Conservation (phyloP, 2,329 filamentous ascomycete genomes). For the Talaromyces sp. region DNA sequence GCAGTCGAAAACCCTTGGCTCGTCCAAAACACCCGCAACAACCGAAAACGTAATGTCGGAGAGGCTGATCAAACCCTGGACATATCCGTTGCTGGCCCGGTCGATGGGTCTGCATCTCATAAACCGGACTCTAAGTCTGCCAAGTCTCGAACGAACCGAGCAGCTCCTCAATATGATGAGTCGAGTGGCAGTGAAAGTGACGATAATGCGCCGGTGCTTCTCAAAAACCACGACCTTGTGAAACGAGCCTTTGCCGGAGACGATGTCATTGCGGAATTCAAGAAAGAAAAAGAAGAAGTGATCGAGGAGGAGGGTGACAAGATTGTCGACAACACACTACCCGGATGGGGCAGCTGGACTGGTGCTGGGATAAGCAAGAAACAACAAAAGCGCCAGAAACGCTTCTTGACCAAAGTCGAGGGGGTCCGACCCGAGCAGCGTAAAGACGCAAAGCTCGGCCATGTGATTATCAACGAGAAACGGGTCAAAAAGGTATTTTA, state of each 20-base stretch:
- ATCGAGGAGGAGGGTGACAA: conserved; percentile 77
- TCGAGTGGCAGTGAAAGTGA: conserved; percentile 27
- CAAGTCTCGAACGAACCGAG: not conserved
- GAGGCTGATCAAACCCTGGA: conserved; percentile 18
- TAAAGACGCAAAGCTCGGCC: conserved; percentile 74
- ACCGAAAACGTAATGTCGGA: conserved; percentile 28
- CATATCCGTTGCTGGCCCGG: conserved; percentile 7
- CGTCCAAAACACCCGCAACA: conserved; percentile 28
- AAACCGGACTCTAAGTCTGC: conserved; percentile 8
- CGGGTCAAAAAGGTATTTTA: conserved; percentile 69
- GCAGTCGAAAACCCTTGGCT: conserved; percentile 35
- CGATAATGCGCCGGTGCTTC: conserved; percentile 35
- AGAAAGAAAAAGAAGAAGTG: conserved; percentile 67
- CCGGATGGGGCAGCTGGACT: conserved; percentile 91
- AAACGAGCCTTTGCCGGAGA: conserved; percentile 82
- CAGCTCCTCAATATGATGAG: conserved; percentile 34
- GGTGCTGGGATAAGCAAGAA: conserved; percentile 74
- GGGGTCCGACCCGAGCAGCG: conserved; percentile 72
- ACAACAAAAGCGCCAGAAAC: conserved; percentile 56
- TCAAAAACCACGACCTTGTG: conserved; percentile 61
- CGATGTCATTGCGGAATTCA: conserved; percentile 76
- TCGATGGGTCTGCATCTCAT: conserved; percentile 14
- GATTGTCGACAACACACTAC: conserved; percentile 74
- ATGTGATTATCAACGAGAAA: conserved; percentile 91
- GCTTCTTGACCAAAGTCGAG: conserved; percentile 45